A percentile compares a stretch with the other conserved stretches of the same genome.
These are phyloP conservation scores for Aspergillus spinulosporus DNA, from an alignment of 2,329 filamentous ascomycete genomes.

Conservation along the genomic window DNA sequence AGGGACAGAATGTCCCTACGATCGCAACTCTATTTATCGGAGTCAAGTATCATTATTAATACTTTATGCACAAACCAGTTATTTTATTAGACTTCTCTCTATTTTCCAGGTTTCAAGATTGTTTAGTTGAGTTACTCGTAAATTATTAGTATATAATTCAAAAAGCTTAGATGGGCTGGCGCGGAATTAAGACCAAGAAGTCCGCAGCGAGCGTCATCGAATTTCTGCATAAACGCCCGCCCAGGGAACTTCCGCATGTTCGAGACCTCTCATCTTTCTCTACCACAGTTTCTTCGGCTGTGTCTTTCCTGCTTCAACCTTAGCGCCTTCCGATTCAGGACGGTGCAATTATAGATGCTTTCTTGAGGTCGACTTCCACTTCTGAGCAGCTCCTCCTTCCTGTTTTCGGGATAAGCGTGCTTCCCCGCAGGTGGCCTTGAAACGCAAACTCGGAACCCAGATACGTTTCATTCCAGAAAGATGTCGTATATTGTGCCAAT, in stretches of 20 bases:
- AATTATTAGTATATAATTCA: too few relatives aligned
- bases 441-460: not conserved
- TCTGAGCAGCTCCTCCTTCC: not conserved
- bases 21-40: constrained; percentile 8
- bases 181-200: constrained; percentile 5
- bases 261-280: not conserved
- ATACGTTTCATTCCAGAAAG: constrained; percentile 16
- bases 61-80: not conserved
- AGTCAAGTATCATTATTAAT: constrained; percentile 1
- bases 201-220: constrained; percentile 12
- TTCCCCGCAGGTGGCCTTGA: constrained; percentile 14
- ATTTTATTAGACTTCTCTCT: not conserved
- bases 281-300: not conserved
- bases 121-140: too few relatives aligned
- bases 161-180: too few relatives aligned
- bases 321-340: not conserved
- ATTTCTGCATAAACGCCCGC: constrained; percentile 11
- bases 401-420: constrained; percentile 4
- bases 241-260: not conserved
- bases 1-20: constrained; percentile 10
- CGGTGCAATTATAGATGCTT: not conserved
- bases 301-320: not conserved
- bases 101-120: not conserved
- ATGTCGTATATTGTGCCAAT: constrained; percentile 98
- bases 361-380: constrained; percentile 1